phyloP scores from a whole-genome alignment of 306 rosid species.

The Trichosanthes truncata region DNA sequence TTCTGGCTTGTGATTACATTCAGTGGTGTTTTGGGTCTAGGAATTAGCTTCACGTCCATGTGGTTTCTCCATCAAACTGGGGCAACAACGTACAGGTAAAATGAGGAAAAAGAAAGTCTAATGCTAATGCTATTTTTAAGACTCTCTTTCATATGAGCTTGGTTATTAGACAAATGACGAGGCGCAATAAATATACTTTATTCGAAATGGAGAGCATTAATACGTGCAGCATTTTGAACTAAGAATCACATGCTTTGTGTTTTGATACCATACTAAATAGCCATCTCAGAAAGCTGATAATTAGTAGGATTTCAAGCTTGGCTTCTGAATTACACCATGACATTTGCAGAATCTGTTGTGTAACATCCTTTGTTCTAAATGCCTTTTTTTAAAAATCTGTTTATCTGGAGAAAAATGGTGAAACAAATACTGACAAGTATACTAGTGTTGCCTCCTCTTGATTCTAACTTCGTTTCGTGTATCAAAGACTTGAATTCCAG shows the following conservation, averaged over 20 bases:
- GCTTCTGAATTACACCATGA: neutral
- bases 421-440: neutral
- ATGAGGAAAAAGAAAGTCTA: neutral
- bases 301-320: neutral
- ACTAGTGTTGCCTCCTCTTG: neutral
- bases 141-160: neutral
- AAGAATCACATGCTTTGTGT: neutral
- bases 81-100: slow-evolving; percentile 93
- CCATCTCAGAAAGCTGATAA: neutral
- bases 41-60: slow-evolving; percentile 98
- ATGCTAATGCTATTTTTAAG: neutral
- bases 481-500: neutral
- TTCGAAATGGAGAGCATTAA: neutral
- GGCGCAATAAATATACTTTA: neutral
- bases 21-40: slow-evolving; percentile 90
- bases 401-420: neutral
- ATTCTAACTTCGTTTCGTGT: neutral
- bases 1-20: slow-evolving; percentile 91
- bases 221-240: neutral
- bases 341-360: neutral
- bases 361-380: neutral
- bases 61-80: slow-evolving; percentile 99
- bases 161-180: neutral
- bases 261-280: neutral
- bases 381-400: neutral